Evolutionary conservation across 164 flowering plant species (phyloP), one percentile per base, ranked within the genome.

Genomic region (Dillenia suffruticosa): DNA sequence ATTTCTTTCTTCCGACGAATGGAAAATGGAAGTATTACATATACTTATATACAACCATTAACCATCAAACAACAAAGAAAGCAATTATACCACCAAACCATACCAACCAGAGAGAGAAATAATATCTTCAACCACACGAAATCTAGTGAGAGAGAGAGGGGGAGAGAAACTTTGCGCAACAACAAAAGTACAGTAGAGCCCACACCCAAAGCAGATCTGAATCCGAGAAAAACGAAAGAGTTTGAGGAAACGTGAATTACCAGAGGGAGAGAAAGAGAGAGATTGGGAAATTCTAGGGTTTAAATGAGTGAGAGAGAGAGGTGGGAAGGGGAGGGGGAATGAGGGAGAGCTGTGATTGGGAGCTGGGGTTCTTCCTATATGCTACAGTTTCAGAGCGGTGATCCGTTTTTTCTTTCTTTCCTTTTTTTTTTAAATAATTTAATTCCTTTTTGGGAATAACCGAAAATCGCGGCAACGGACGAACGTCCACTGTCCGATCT

Each of bases 181-280:
- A 46, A 26, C 46, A 9, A 54, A 26, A 56, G 43, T 24, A 63
- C 12, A 56, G 43, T 24, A 63, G 46, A 59, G n/a, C 63, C 51
- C 63, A 48, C 67, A 57, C 19, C 46, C 10, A 54, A 61, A 10
- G 32, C 76, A 72, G 76, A 72, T 72, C 76, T 64, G 60, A 68
- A 64, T 56, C 62, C 58, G 46, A 54, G 19, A 44, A 57, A 17
- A 22, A 60, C 12, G 5, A 43, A 52, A 16, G 24, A 16, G 10
- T 9, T 15, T 8, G 22, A 15, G 9, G 15, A 52, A 52, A 15
- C 17, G 11, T 11, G 50, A 14, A 14, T 48, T 48, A 11, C n/a
- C n/a, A 48, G n/a, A 10, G n/a, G 2, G 50, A 10, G 26, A 24
- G 26, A 24, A 3, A 32, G 40, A 48, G 7, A 3, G 50, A 48